phyloP scores from a whole-genome alignment of 1,139 yeast species.

The Nakaseomyces sp. region DNA sequence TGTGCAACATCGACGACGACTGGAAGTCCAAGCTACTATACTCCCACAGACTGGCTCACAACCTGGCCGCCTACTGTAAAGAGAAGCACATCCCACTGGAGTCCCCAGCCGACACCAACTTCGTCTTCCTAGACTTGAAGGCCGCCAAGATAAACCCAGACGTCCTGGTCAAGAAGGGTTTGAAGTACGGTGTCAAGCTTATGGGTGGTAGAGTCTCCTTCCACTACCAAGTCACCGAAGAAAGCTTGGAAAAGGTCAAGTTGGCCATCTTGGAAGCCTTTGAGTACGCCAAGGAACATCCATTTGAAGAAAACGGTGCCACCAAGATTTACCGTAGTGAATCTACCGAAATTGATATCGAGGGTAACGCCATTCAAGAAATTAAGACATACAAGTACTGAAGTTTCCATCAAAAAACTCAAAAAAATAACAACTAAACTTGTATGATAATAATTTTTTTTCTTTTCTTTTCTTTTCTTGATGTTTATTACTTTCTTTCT shows the following conservation, averaged over 20 bases:
- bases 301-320: constrained; percentile 35
- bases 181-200: constrained; percentile 53
- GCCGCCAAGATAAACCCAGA: constrained; percentile 52
- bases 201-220: constrained; percentile 75
- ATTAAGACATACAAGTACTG: constrained; percentile 29
- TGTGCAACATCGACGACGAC: constrained; percentile 66
- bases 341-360: constrained; percentile 29
- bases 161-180: constrained; percentile 47
- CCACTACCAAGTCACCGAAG: constrained; percentile 68
- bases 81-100: constrained; percentile 49
- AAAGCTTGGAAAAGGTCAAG: constrained; percentile 59
- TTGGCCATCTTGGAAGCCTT: constrained; percentile 50
- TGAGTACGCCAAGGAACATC: constrained; percentile 39
- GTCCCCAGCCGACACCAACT: constrained; percentile 78
- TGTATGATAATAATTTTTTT: neutral
- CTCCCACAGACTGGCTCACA: constrained; percentile 64
- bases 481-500: neutral
- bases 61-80: constrained; percentile 53
- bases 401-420: no score
- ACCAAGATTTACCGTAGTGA: constrained; percentile 36
- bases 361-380: constrained; percentile 26
- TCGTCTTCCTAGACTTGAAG: constrained; percentile 67
- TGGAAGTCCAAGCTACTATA: constrained; percentile 45
- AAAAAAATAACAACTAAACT: no score
- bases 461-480: neutral